Conservation (phyloP, 345 rosid genomes). For the rapeseed (Brassica napus) region Da-Ae NC_063448.1:55175001-55175500, state of each 20-base stretch:
- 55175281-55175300: background rate
- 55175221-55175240: background rate
- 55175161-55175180: conserved; percentile 46
- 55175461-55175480: conserved; percentile 26
- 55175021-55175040: conserved; percentile 42
- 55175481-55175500: conserved; percentile 16
- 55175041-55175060: conserved; percentile 22
- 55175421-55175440: conserved; percentile 40
- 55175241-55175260: background rate
- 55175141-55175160: conserved; percentile 32
- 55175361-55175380: conserved; percentile 31
- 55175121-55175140: conserved; percentile 24
- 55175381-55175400: conserved; percentile 36
- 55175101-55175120: conserved; percentile 38
- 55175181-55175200: conserved; percentile 37
- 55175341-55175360: conserved; percentile 39
- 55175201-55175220: conserved; percentile 1
- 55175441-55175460: conserved; percentile 30
- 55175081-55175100: conserved; percentile 22
- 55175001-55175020: conserved; percentile 28
- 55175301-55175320: conserved; percentile 33
- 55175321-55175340: conserved; percentile 43
- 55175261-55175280: background rate
- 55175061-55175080: conserved; percentile 17
- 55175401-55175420: conserved; percentile 42